Evolutionary conservation across 441 rosid species (phyloP).

Genomic region (Omphalea diandra): DNA sequence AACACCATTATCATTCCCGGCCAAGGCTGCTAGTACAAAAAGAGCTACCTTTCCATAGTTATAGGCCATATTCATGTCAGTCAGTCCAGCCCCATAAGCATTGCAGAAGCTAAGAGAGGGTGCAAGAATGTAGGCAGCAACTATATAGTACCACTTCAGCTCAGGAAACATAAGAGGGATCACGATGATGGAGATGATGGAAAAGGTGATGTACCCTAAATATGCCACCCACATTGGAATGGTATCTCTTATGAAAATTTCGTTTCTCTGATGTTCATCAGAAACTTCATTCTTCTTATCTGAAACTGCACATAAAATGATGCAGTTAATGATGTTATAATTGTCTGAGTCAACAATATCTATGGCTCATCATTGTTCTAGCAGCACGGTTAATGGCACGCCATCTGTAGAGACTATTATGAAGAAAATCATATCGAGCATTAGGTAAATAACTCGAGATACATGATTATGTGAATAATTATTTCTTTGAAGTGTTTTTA

Average conservation of each 20-base stretch:
- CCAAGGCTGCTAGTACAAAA: conserved; percentile 69
- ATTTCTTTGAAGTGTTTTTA: background rate
- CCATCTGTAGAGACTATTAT: too few species aligned
- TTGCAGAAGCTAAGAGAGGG: conserved; percentile 93
- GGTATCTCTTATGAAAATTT: conserved; percentile 66
- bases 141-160: conserved; percentile 85
- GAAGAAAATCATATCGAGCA: too few species aligned
- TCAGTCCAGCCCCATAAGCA: conserved; percentile 93
- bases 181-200: conserved; percentile 59
- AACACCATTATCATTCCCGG: conserved; percentile 63
- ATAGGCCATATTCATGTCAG: conserved; percentile 96
- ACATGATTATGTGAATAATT: too few species aligned
- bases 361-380: background rate
- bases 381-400: background rate
- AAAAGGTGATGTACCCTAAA: conserved; percentile 59
- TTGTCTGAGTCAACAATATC: background rate
- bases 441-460: too few species aligned
- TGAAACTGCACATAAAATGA: conserved; percentile 26
- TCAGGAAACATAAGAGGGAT: conserved; percentile 86
- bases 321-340: background rate
- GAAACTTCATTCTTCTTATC: conserved; percentile 28
- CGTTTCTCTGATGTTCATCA: conserved; percentile 55
- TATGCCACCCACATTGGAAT: conserved; percentile 81
- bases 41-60: conserved; percentile 94
- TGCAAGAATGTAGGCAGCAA: conserved; percentile 77